These are phyloP conservation scores for Luvunga scandens DNA, from an alignment of 345 rosid genomes.

Conservation along the genomic window DNA sequence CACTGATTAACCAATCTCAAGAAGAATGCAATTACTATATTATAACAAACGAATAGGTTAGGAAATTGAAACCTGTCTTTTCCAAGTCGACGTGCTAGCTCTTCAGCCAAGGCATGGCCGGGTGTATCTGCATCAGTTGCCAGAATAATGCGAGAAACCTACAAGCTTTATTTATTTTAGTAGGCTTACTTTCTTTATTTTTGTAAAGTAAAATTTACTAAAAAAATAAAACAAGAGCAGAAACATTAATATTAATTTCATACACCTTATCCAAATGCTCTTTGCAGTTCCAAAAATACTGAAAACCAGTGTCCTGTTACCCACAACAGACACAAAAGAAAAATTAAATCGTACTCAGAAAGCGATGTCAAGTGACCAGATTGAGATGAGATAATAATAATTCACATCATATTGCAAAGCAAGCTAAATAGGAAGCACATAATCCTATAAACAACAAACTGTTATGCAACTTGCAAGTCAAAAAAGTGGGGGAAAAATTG, in stretches of 20 bases:
- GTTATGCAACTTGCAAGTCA: neutral
- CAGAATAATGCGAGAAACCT: conserved; percentile 51
- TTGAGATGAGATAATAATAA: neutral
- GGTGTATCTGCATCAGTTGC: conserved; percentile 45
- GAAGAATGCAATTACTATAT: neutral
- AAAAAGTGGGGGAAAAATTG: too few species aligned
- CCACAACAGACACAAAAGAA: neutral
- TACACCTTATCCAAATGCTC: conserved; percentile 45
- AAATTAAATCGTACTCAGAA: neutral
- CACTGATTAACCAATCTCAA: neutral
- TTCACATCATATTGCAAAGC: neutral
- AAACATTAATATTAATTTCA: neutral
- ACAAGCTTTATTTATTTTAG: neutral
- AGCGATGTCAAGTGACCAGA: neutral
- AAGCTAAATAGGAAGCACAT: neutral
- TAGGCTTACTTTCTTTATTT: neutral
- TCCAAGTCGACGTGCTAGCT: conserved; percentile 55
- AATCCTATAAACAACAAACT: neutral
- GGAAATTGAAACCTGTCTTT: conserved; percentile 40
- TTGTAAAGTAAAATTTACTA: neutral
- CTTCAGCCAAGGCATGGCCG: conserved; percentile 51
- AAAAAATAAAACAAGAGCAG: neutral
- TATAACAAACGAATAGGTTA: neutral
- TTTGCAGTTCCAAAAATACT: conserved; percentile 53
- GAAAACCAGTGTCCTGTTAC: conserved; percentile 44